Conservation (phyloP, 768 basidiomycete species). For the Trametes gibbosa region DNA sequence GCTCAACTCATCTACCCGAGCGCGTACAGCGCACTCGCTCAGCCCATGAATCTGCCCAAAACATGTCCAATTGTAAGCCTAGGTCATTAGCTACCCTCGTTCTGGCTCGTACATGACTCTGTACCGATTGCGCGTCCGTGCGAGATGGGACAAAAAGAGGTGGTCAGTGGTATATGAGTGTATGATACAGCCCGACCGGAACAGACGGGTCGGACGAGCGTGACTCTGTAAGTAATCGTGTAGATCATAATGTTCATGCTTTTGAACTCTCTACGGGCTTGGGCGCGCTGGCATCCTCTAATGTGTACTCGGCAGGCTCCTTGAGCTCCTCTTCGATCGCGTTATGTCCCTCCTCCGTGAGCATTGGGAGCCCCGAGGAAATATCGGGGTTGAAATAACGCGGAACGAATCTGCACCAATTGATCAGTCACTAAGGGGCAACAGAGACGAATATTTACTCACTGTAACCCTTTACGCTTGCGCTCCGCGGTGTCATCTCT, state of each 20-base stretch:
- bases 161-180: conserved; percentile 12
- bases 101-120: conserved; percentile 7
- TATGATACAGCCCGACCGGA: conserved; percentile 7
- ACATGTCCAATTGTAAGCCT: background rate
- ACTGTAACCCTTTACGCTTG: conserved; percentile 78
- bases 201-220: background rate
- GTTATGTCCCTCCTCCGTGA: conserved; percentile 67
- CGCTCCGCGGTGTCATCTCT: conserved; percentile 85
- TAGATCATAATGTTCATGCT: conserved; percentile 10
- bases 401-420: conserved; percentile 58
- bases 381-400: conserved; percentile 72
- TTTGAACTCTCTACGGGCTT: background rate
- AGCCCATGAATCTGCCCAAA: background rate
- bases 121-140: conserved; percentile 2
- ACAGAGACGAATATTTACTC: conserved; percentile 36
- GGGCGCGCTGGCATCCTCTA: conserved; percentile 9
- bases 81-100: conserved; percentile 4
- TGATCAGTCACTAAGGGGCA: background rate
- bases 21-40: background rate
- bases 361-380: conserved; percentile 58
- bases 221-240: background rate
- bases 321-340: conserved; percentile 74
- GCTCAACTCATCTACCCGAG: conserved; percentile 11
- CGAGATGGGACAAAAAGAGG: conserved; percentile 5
- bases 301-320: conserved; percentile 23